These are phyloP conservation scores for Macadamia integrifolia DNA, from an alignment of 164 flowering plant genomes.

Conservation along the genomic window DNA sequence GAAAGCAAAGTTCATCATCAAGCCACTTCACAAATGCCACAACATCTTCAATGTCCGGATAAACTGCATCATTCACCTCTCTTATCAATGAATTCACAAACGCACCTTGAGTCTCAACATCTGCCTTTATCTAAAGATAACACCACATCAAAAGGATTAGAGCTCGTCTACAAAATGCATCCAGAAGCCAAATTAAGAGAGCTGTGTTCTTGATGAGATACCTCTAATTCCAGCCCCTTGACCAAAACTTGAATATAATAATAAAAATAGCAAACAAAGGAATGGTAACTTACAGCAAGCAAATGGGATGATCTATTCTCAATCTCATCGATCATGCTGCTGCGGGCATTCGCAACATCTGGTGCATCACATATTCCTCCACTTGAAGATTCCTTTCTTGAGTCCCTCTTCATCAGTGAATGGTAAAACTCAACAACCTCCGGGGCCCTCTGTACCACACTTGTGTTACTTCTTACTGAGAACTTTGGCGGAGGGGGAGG, in stretches of 20 bases:
- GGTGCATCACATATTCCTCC: conserved; percentile 28
- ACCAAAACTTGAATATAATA: not conserved
- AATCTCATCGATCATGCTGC: conserved; percentile 98
- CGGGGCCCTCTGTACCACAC: conserved; percentile 81
- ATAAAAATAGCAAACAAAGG: not conserved
- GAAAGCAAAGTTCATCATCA: conserved; percentile 95
- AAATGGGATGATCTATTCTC: conserved; percentile 87
- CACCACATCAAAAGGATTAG: not conserved
- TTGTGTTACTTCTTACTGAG: conserved; percentile 54
- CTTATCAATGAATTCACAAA: conserved; percentile 85
- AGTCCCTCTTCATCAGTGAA: conserved; percentile 86
- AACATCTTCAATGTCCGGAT: conserved; percentile 69
- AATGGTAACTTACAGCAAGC: conserved; percentile 54
- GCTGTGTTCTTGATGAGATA: too few relatives aligned
- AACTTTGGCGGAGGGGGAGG: conserved; percentile 67
- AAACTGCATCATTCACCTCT: conserved; percentile 88
- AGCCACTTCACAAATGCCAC: conserved; percentile 94
- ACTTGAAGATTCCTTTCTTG: conserved; percentile 62
- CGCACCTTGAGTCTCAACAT: conserved; percentile 98
- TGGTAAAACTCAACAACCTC: conserved; percentile 95
- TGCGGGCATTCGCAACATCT: conserved; percentile 58
- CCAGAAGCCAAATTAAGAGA: too few relatives aligned
- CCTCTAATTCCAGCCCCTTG: too few relatives aligned
- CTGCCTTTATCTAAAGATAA: conserved; percentile 82
- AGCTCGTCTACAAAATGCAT: not conserved